A percentile compares a stretch with the other conserved stretches of the same genome.
These are phyloP conservation scores for Camellia oleifera DNA, from an alignment of 179 eudicot species.

Conservation along the genomic window DNA sequence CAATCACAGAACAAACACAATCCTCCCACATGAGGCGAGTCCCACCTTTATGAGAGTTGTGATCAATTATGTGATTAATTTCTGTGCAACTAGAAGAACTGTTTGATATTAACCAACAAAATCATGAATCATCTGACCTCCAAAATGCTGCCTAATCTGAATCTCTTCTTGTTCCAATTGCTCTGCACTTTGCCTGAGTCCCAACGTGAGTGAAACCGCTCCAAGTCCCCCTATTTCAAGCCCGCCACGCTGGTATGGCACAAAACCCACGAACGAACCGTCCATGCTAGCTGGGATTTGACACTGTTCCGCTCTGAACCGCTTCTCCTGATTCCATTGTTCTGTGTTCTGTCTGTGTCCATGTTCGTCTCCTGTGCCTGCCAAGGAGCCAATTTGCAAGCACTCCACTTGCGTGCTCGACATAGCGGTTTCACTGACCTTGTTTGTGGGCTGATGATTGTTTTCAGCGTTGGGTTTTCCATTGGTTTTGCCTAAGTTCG, in stretches of 20 bases:
- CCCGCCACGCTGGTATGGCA: slow-evolving; percentile 28
- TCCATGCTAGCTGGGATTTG: slow-evolving; percentile 24
- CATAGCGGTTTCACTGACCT: neutral
- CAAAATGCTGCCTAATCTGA: slow-evolving; percentile 29
- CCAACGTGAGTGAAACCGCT: slow-evolving; percentile 55
- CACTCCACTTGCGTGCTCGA: slow-evolving; percentile 6
- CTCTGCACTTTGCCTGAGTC: slow-evolving; percentile 52
- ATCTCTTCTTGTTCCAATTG: slow-evolving; percentile 23
- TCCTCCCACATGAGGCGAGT: too few relatives aligned
- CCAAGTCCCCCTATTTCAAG: slow-evolving; percentile 31
- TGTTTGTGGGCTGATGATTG: neutral
- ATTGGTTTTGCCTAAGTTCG: slow-evolving; percentile 8
- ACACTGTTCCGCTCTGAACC: slow-evolving; percentile 33
- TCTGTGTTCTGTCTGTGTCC: slow-evolving; percentile 10
- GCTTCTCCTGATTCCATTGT: slow-evolving; percentile 36
- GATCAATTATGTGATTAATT: neutral
- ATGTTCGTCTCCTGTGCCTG: neutral
- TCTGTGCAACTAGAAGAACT: neutral
- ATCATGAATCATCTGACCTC: slow-evolving; percentile 42
- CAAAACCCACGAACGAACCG: slow-evolving; percentile 24
- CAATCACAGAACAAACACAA: too few relatives aligned
- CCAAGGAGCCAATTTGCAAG: slow-evolving; percentile 1
- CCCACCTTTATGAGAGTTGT: too few relatives aligned
- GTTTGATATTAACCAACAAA: slow-evolving; percentile 32
- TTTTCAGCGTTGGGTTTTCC: slow-evolving; percentile 7